phyloP scores from a whole-genome alignment of 768 basidiomycete species.

The Dioszegia aurantiaca region DNA sequence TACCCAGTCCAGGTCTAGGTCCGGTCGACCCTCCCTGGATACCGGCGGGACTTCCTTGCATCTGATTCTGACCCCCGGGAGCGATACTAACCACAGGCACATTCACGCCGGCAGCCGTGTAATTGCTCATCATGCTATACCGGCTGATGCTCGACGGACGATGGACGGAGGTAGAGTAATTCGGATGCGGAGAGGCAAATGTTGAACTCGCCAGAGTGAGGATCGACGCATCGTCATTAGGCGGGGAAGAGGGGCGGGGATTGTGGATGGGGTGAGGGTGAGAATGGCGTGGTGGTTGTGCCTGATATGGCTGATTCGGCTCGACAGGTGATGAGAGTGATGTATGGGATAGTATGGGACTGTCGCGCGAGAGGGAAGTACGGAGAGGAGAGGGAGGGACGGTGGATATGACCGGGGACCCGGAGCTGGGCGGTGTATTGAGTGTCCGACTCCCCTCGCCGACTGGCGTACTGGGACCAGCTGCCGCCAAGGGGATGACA shows the following conservation, averaged over 20 bases:
- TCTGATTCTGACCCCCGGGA: not conserved
- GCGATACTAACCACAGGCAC: no score
- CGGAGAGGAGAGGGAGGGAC: conserved; percentile 9
- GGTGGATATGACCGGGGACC: not conserved
- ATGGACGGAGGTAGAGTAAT: not conserved
- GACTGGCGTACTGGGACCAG: conserved; percentile 2
- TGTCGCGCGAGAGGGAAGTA: not conserved
- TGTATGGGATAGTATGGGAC: not conserved
- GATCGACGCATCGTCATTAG: conserved; percentile 85
- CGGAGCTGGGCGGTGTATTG: not conserved
- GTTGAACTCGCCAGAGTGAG: conserved; percentile 91
- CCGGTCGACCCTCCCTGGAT: no score
- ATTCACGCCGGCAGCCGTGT: not conserved
- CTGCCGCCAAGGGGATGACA: no score
- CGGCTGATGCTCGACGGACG: conserved; percentile 10
- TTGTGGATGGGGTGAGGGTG: conserved; percentile 94
- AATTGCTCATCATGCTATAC: conserved; percentile 7
- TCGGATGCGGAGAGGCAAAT: conserved; percentile 58
- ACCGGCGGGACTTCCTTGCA: not conserved
- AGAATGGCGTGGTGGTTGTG: conserved; percentile 82
- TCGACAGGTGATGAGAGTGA: not conserved
- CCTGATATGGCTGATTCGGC: not conserved
- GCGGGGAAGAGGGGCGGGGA: conserved; percentile 85
- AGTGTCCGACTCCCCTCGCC: not conserved
- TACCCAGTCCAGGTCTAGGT: not conserved